Evolutionary conservation across 2,329 filamentous ascomycete species (phyloP).

Genomic region (Fusarium musae): DNA sequence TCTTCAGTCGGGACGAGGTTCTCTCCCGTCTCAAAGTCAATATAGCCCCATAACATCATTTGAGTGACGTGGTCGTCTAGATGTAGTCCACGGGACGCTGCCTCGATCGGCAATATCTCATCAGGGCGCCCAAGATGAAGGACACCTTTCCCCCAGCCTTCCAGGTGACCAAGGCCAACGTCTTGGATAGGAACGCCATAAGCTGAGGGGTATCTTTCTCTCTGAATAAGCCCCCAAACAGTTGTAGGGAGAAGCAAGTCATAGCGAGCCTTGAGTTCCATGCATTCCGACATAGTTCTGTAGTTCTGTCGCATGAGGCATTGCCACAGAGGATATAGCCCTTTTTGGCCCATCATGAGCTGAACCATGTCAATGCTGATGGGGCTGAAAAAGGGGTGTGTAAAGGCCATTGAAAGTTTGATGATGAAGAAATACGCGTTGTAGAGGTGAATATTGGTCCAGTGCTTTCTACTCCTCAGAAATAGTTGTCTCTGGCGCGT

Average conservation of each 20-base stretch:
- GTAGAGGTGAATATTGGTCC: conserved; percentile 70
- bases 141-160: conserved; percentile 65
- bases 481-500: conserved; percentile 64
- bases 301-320: conserved; percentile 68
- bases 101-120: conserved; percentile 68
- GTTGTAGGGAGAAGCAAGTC: conserved; percentile 57
- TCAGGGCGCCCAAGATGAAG: conserved; percentile 65
- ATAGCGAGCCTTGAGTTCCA: conserved; percentile 69
- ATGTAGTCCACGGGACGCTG: conserved; percentile 60
- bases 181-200: conserved; percentile 63
- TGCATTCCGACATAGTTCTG: conserved; percentile 59
- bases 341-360: conserved; percentile 69
- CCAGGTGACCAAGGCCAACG: conserved; percentile 63
- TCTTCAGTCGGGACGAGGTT: conserved; percentile 62
- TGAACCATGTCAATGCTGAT: conserved; percentile 62
- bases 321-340: conserved; percentile 66
- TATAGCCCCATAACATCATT: conserved; percentile 72
- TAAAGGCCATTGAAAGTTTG: conserved; percentile 78
- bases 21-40: conserved; percentile 62
- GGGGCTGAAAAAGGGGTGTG: conserved; percentile 68
- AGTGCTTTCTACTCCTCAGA: conserved; percentile 63
- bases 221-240: conserved; percentile 37
- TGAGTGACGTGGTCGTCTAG: conserved; percentile 64
- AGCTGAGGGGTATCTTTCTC: conserved; percentile 46
- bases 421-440: conserved; percentile 72